Evolutionary conservation across 495 filamentous ascomycete genomes (phyloP), one percentile per base, ranked within the genome.

Genomic region (Parachaetomium inaequale): DNA sequence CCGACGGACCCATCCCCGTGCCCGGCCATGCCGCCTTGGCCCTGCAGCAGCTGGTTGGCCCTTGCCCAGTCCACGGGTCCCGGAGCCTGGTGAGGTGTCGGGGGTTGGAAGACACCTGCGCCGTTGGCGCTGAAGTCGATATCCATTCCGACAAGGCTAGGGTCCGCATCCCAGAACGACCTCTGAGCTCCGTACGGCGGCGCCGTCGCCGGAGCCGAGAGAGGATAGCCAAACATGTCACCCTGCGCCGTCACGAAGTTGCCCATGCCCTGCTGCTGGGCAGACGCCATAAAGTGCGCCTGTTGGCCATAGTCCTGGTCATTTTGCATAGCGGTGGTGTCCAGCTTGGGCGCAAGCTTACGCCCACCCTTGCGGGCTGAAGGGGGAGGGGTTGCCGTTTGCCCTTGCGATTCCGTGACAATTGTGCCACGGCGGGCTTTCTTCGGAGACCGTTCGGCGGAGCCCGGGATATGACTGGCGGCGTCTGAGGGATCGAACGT

Each of bases 111-210:
- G 42, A 75, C 63, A 49, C 71, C 64, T 40, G 67, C 64, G 59
- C 69, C 63, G 36, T 67, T 66, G 63, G 67, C 70, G 58, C 72
- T 70, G 56, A 84, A 84, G 63, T 86, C 83, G 12, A 87, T 74
- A 55, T 81, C 82, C 81, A 87, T 85, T 12, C 72, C 78, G 55
- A 70, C 74, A 68, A 81, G 77, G 61, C 71, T 75, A 2, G 78
- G 66, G 52, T 85, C 81, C 15, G 87, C 78, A 62, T 93, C 91
- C 89, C 90, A 94, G 69, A 92, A 92, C 28, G 87, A 71, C 56
- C 85, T 83, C 43, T 86, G 81, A 63, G 87, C 84, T 7, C 81
- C 81, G 59, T 87, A 87, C 55, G 82, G 81, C 10, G 88, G 85
- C 23, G 86, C 89, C 7, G 85, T 81, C 40, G 87, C 84, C 1